phyloP scores from a whole-genome alignment of 1,284 basidiomycete species.

The Ustilago nuda region DNA sequence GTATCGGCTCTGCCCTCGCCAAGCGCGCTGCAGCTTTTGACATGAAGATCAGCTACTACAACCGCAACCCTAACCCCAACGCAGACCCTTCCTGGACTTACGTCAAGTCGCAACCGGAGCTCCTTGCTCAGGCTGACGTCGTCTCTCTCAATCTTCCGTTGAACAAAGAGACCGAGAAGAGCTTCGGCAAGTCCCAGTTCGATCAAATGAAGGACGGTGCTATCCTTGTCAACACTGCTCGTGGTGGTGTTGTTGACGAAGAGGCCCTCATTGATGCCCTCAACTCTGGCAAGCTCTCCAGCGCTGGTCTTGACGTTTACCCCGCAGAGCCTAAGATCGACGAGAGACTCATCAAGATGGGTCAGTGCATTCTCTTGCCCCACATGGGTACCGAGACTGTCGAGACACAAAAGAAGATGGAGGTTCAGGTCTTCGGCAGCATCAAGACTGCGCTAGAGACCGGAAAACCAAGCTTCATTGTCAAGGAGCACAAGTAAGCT shows the following conservation, averaged over 20 bases:
- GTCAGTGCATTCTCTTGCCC: constrained; percentile 42
- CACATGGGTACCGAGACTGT: constrained; percentile 56
- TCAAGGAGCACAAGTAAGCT: constrained; percentile 53
- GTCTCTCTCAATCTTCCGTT: constrained; percentile 72
- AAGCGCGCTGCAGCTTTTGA: constrained; percentile 61
- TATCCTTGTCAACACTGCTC: constrained; percentile 72
- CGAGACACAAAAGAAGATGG: constrained; percentile 57
- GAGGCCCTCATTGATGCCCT: constrained; percentile 58
- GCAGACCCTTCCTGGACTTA: constrained; percentile 43
- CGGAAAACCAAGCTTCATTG: constrained; percentile 47
- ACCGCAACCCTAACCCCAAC: constrained; percentile 56
- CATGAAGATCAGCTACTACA: constrained; percentile 66
- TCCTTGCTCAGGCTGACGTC: constrained; percentile 71
- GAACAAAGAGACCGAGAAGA: constrained; percentile 69
- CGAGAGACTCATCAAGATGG: constrained; percentile 43
- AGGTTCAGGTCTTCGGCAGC: constrained; percentile 47
- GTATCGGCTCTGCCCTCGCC: constrained; percentile 62
- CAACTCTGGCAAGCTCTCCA: constrained; percentile 68
- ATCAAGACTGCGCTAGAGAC: constrained; percentile 50
- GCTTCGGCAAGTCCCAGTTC: constrained; percentile 70
- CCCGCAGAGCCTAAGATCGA: constrained; percentile 51
- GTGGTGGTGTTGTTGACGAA: constrained; percentile 72
- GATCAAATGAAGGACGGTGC: constrained; percentile 69
- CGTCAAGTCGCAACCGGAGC: constrained; percentile 66
- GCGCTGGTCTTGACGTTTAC: constrained; percentile 91